Conservation (phyloP, 1,284 basidiomycete genomes). For the Inonotus hispidus region DNA sequence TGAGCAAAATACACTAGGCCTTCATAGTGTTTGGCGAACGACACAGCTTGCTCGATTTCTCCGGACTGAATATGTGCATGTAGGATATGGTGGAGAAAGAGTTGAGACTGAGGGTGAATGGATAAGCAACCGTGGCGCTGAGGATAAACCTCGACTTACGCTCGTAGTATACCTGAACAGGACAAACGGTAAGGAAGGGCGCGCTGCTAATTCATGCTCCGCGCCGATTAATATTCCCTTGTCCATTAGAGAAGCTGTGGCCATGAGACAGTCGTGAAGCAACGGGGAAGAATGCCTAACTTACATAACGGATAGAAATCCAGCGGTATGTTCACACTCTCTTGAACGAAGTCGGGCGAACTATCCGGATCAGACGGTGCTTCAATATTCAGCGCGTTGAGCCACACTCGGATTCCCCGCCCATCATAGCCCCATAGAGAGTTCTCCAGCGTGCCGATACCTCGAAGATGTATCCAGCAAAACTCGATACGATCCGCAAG, state of each 20-base stretch:
- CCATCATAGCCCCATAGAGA: constrained; percentile 98
- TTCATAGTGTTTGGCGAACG: constrained; percentile 84
- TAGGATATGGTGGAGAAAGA: constrained; percentile 92
- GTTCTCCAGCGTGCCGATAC: constrained; percentile 90
- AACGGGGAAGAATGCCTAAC: constrained; percentile 27
- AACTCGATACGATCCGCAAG: constrained; percentile 95
- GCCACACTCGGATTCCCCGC: constrained; percentile 84
- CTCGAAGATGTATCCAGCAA: constrained; percentile 96
- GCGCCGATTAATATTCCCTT: constrained; percentile 98
- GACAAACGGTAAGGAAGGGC: constrained; percentile 80
- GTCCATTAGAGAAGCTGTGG: constrained; percentile 67
- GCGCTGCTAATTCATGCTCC: constrained; percentile 79
- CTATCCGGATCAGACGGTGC: constrained; percentile 36
- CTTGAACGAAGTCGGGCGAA: constrained; percentile 68
- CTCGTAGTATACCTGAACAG: constrained; percentile 91
- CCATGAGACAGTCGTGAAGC: neutral
- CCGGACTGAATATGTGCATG: constrained; percentile 74
- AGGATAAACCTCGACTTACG: constrained; percentile 41
- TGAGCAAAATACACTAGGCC: constrained; percentile 91
- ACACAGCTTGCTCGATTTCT: constrained; percentile 76
- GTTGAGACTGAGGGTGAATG: constrained; percentile 60
- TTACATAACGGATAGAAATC: constrained; percentile 95
- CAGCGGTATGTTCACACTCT: constrained; percentile 85
- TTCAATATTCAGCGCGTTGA: constrained; percentile 85
- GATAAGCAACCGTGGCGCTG: neutral